Conservation (phyloP, 2,329 filamentous ascomycete genomes). For the Venturiaceae sp. region DNA sequence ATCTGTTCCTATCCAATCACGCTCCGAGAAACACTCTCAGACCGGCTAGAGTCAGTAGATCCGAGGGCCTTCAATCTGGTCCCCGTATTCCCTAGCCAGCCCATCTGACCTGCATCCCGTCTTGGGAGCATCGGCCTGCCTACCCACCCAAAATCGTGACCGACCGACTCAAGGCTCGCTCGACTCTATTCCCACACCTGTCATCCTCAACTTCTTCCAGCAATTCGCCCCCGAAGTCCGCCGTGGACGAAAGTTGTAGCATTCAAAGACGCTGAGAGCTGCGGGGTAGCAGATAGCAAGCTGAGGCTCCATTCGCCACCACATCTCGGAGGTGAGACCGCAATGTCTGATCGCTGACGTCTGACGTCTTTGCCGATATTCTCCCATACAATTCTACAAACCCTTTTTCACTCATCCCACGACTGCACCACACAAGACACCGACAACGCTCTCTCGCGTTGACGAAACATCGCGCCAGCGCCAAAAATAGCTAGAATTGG, state of each 20-base stretch:
- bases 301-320: not conserved
- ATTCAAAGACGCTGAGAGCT: not conserved
- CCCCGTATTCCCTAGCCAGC: not conserved
- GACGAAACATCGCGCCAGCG: not conserved
- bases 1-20: not conserved
- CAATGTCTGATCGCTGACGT: not conserved
- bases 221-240: not conserved
- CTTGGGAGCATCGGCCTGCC: no score
- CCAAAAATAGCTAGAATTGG: not conserved
- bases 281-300: not conserved
- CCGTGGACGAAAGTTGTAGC: not conserved
- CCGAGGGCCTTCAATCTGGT: not conserved
- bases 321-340: not conserved
- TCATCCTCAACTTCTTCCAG: not conserved
- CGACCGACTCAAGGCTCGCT: not conserved
- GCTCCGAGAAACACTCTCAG: not conserved
- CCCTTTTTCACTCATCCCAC: not conserved
- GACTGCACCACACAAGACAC: not conserved
- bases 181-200: not conserved
- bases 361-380: no score
- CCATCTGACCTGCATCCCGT: not conserved
- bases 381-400: not conserved
- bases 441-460: no score
- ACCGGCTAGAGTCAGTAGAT: not conserved
- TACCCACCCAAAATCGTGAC: not conserved